Evolutionary conservation across 2,329 filamentous ascomycete species (phyloP), one percentile per base, ranked within the genome.

Genomic region (Teratosphaeria nubilosa): DNA sequence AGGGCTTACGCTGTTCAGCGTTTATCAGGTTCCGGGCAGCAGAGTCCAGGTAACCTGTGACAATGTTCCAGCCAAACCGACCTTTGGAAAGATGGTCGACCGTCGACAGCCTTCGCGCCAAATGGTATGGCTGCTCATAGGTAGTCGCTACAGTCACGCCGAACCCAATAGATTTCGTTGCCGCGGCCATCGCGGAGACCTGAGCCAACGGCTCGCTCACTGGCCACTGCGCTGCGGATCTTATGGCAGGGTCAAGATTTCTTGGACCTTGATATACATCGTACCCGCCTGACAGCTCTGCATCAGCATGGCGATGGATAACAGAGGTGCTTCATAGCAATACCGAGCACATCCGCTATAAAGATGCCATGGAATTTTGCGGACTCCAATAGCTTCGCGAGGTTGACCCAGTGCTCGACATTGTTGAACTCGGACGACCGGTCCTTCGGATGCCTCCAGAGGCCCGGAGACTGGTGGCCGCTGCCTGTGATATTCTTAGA

Each of bases 331-430:
- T 3, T n/a, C 9, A 48, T 1, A 48, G 41, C 20, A 20, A 48
- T 48, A 53, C 51, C 83, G 71, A 87, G 76, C 0, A 86, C 83
- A 66, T 87, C 84, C 0, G 84, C 84, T 56, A 87, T 84, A 69
- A 86, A 86, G 37, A 86, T 83, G 11, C 82, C 83, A 56, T 86
- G 82, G 62, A 86, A 85, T 56, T 85, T 83, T 31, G 80, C 83
- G 0, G 77, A 73, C 62, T 86, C 84, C 0, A 86, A 77, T 0
- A 82, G 71, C 60, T 84, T 76, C 0, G 83, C 84, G 0, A 87
- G 71, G 55, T 82, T 76, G 0, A 80, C 77, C 84, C 84, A 87
- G 60, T 86, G 81, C 5, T 81, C 73, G 34, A 85, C 73, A 27
- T 80, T 76, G 60, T 83, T 83, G 70, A 87, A 88, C 20, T 80